Conservation (phyloP, 352 stramenopile species). For the Pythium sp. region DNA sequence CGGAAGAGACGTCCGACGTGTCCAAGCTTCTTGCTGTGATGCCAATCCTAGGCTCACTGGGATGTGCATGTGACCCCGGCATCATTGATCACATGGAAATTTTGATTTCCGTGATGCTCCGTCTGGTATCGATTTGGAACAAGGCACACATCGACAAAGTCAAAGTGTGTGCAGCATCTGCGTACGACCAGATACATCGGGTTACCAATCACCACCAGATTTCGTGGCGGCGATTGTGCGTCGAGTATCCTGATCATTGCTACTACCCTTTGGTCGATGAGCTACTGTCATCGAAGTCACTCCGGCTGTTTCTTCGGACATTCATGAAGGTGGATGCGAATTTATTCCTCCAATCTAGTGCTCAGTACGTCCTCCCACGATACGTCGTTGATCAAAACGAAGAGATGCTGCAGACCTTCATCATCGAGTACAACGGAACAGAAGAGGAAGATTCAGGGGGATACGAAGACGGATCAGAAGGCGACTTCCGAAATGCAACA, state of each 20-base stretch:
- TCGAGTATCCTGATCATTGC: constrained; percentile 49
- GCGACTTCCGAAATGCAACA: constrained; percentile 20
- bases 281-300: constrained; percentile 33
- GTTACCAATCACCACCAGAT: constrained; percentile 39
- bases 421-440: constrained; percentile 31
- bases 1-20: constrained; percentile 30
- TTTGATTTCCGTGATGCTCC: constrained; percentile 51
- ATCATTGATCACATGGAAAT: constrained; percentile 33
- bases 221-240: constrained; percentile 55
- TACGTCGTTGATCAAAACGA: constrained; percentile 64
- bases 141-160: constrained; percentile 29
- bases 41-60: constrained; percentile 34
- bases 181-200: constrained; percentile 49
- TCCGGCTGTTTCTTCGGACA: constrained; percentile 52
- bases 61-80: constrained; percentile 33
- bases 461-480: constrained; percentile 22
- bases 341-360: constrained; percentile 45
- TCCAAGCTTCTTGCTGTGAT: constrained; percentile 25
- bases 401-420: constrained; percentile 43
- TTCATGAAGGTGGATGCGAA: constrained; percentile 51
- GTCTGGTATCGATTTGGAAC: constrained; percentile 52
- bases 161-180: constrained; percentile 22
- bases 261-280: constrained; percentile 61
- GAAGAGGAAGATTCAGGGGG: constrained; percentile 22
- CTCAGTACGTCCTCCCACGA: constrained; percentile 53